These are phyloP conservation scores for Apophysomyces trapeziformis DNA, from an alignment of 371 early-diverging fungal species.

Conservation along the genomic window DNA sequence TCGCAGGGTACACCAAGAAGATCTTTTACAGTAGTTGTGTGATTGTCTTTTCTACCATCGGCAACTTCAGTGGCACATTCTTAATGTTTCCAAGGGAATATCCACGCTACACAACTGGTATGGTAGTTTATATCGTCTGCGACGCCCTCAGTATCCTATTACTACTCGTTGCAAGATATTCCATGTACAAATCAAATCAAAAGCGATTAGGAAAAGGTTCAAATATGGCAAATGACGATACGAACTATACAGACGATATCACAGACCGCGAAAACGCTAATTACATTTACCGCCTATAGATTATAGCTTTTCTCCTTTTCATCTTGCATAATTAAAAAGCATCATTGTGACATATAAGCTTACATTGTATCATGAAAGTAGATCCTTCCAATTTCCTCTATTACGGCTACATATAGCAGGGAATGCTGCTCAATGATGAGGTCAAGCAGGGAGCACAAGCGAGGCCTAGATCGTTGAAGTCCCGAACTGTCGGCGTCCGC, in stretches of 20 bases:
- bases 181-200: constrained; percentile 30
- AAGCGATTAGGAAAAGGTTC: constrained; percentile 16
- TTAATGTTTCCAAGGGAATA: constrained; percentile 27
- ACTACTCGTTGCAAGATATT: constrained; percentile 21
- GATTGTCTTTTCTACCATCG: background rate
- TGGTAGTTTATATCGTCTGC: constrained; percentile 25
- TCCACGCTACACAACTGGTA: constrained; percentile 38
- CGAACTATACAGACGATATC: constrained; percentile 25
- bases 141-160: constrained; percentile 14
- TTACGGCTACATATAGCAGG: too few species aligned
- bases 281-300: constrained; percentile 35
- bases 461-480: too few species aligned
- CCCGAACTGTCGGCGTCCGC: too few species aligned
- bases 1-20: constrained; percentile 28
- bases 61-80: constrained; percentile 14
- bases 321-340: too few species aligned
- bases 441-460: too few species aligned
- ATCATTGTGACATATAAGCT: too few species aligned
- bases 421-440: too few species aligned
- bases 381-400: too few species aligned
- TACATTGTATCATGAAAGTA: background rate
- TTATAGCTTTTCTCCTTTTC: too few species aligned
- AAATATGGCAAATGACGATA: constrained; percentile 15
- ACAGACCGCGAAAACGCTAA: constrained; percentile 38
- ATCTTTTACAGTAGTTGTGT: constrained; percentile 29